A percentile compares a stretch with the other conserved stretches of the same genome.
Evolutionary conservation across 2,329 filamentous ascomycete genomes (phyloP).

Genomic region (Phyllosticta capitalensis): DNA sequence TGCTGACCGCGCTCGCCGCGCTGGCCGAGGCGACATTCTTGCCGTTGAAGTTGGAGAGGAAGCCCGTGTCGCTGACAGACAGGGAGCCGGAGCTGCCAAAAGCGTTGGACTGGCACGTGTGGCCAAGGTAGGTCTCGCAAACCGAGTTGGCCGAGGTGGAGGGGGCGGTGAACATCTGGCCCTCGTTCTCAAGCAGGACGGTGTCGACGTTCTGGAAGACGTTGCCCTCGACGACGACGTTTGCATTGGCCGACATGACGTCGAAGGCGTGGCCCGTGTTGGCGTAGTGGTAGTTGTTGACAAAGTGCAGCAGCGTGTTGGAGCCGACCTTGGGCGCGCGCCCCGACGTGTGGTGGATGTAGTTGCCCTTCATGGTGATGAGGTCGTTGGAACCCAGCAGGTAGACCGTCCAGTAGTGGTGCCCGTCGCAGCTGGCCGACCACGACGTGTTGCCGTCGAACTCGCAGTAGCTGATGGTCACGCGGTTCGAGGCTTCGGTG

Average conservation of each 20-base stretch:
- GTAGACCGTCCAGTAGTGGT: slow-evolving; percentile 54
- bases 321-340: slow-evolving; percentile 47
- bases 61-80: slow-evolving; percentile 33
- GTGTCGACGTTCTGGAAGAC: slow-evolving; percentile 46
- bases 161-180: slow-evolving; percentile 29
- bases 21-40: slow-evolving; percentile 43
- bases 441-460: slow-evolving; percentile 47
- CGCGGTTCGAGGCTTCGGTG: slow-evolving; percentile 42
- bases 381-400: slow-evolving; percentile 47
- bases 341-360: slow-evolving; percentile 49
- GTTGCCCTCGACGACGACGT: slow-evolving; percentile 48
- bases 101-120: slow-evolving; percentile 41
- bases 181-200: slow-evolving; percentile 32
- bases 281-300: slow-evolving; percentile 54
- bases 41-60: slow-evolving; percentile 43
- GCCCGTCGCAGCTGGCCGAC: slow-evolving; percentile 48
- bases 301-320: slow-evolving; percentile 49
- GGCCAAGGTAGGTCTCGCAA: slow-evolving; percentile 41
- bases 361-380: slow-evolving; percentile 52
- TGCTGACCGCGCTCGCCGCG: slow-evolving; percentile 29
- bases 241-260: slow-evolving; percentile 23
- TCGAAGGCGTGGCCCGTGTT: slow-evolving; percentile 51
- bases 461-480: slow-evolving; percentile 52
- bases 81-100: slow-evolving; percentile 22
- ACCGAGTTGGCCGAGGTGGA: slow-evolving; percentile 25